Percentiles rank a stretch among this genome's conserved stretches.
These are phyloP conservation scores for Peronosclerospora sorghi DNA, from an alignment of 352 stramenopile genomes.

Conservation along the genomic window DNA sequence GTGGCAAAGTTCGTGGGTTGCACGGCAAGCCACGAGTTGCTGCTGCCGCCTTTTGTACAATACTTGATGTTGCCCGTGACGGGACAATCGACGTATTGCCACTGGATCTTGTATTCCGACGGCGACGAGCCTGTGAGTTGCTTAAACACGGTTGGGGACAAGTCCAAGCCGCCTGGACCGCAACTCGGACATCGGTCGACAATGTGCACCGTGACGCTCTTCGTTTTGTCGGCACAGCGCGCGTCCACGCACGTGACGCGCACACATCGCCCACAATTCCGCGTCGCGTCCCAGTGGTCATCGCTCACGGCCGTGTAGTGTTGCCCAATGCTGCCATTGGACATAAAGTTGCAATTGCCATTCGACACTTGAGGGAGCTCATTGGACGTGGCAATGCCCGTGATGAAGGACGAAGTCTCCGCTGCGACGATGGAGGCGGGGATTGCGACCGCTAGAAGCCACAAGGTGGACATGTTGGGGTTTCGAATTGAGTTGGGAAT, in stretches of 20 bases:
- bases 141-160: slow-evolving; percentile 37
- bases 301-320: slow-evolving; percentile 66
- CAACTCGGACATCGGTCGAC: slow-evolving; percentile 66
- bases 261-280: slow-evolving; percentile 57
- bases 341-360: slow-evolving; percentile 70
- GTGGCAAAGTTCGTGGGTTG: slow-evolving; percentile 31
- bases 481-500: slow-evolving; percentile 5
- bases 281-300: slow-evolving; percentile 39
- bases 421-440: neutral
- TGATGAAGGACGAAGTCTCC: slow-evolving; percentile 17
- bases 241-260: slow-evolving; percentile 46
- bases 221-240: slow-evolving; percentile 30
- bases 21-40: slow-evolving; percentile 30
- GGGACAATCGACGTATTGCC: slow-evolving; percentile 39
- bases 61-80: slow-evolving; percentile 32
- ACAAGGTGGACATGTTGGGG: too few species aligned
- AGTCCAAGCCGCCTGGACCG: slow-evolving; percentile 38
- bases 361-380: slow-evolving; percentile 27
- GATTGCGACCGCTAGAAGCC: slow-evolving; percentile 2
- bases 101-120: slow-evolving; percentile 33
- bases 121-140: slow-evolving; percentile 30
- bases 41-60: slow-evolving; percentile 42
- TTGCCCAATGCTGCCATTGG: slow-evolving; percentile 20
- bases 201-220: slow-evolving; percentile 36
- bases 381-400: slow-evolving; percentile 42